Evolutionary conservation across 1,284 basidiomycete genomes (phyloP).

Genomic region (Pseudozyma sp.): DNA sequence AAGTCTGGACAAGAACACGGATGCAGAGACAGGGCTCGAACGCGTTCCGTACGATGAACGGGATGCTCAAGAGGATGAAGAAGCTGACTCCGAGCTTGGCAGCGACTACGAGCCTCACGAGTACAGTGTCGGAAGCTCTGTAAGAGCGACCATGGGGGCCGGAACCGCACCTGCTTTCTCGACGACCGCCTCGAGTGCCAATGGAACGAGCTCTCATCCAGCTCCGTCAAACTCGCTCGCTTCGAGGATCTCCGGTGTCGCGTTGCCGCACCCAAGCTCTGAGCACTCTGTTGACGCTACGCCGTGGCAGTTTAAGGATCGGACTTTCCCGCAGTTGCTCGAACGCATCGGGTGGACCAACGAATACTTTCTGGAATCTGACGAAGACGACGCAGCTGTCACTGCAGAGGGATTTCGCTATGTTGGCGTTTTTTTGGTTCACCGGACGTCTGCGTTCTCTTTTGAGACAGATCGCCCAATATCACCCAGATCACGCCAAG

Average conservation of each 20-base stretch:
- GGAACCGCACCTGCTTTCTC: not conserved
- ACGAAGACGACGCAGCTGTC: not conserved
- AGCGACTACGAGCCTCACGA: constrained; percentile 10
- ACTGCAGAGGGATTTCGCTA: constrained; percentile 21
- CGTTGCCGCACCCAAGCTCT: not conserved
- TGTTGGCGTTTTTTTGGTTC: constrained; percentile 11
- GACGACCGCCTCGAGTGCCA: not conserved
- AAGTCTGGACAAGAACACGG: constrained; percentile 14
- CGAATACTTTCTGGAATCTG: constrained; percentile 1
- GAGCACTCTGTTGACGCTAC: not conserved
- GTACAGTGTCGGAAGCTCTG: not conserved
- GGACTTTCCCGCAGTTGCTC: constrained; percentile 25
- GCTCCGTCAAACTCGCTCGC: not conserved
- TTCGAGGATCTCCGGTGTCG: constrained; percentile 5
- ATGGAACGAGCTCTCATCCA: not conserved
- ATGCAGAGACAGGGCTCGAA: constrained; percentile 30
- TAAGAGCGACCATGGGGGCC: constrained; percentile 11
- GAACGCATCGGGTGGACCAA: constrained; percentile 12
- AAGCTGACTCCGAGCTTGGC: constrained; percentile 4
- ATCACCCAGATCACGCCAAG: constrained; percentile 19
- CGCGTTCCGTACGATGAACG: constrained; percentile 5
- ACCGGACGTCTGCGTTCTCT: constrained; percentile 9
- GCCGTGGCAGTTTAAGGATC: constrained; percentile 20
- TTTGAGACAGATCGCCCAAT: constrained; percentile 18
- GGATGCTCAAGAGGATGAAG: constrained; percentile 4